phyloP scores from a whole-genome alignment of 768 basidiomycete genomes.

The Suillus hirtellus region DNA sequence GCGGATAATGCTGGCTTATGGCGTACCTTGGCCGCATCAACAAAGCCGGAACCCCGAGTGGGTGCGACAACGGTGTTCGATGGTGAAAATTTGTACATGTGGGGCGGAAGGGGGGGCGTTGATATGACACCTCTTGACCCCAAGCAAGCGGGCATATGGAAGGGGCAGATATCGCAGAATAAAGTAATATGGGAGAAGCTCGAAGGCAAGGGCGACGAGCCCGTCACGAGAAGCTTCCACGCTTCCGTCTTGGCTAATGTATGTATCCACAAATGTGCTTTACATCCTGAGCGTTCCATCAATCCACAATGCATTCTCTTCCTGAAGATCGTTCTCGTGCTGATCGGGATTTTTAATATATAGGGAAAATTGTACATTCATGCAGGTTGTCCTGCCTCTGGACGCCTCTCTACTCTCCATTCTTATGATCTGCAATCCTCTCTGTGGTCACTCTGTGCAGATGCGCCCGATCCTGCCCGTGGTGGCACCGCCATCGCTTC shows the following conservation, averaged over 20 bases:
- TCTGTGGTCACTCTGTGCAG: constrained; percentile 34
- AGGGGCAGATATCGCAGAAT: constrained; percentile 14
- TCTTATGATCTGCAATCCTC: constrained; percentile 31
- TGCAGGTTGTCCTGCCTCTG: constrained; percentile 40
- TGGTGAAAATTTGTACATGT: constrained; percentile 36
- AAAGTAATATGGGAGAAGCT: constrained; percentile 33
- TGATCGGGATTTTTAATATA: not conserved
- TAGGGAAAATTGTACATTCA: constrained; percentile 40
- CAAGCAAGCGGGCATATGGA: constrained; percentile 33
- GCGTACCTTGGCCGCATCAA: constrained; percentile 26
- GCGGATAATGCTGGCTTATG: constrained; percentile 18
- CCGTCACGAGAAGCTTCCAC: constrained; percentile 39
- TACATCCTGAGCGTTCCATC: not conserved
- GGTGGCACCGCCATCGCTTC: constrained; percentile 42
- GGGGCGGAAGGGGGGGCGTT: constrained; percentile 46
- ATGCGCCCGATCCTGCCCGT: constrained; percentile 39
- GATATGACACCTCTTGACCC: constrained; percentile 37
- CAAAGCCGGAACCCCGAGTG: constrained; percentile 21
- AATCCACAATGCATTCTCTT: not conserved
- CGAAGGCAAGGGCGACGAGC: constrained; percentile 29
- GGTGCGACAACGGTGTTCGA: constrained; percentile 26
- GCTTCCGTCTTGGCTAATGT: constrained; percentile 32
- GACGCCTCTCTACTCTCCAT: constrained; percentile 38
- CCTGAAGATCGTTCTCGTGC: not conserved
- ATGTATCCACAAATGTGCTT: constrained; percentile 7